Percentiles rank a stretch among this genome's conserved stretches.
phyloP scores from a whole-genome alignment of 2,329 filamentous ascomycete species.

The Alternaria arborescens region DNA sequence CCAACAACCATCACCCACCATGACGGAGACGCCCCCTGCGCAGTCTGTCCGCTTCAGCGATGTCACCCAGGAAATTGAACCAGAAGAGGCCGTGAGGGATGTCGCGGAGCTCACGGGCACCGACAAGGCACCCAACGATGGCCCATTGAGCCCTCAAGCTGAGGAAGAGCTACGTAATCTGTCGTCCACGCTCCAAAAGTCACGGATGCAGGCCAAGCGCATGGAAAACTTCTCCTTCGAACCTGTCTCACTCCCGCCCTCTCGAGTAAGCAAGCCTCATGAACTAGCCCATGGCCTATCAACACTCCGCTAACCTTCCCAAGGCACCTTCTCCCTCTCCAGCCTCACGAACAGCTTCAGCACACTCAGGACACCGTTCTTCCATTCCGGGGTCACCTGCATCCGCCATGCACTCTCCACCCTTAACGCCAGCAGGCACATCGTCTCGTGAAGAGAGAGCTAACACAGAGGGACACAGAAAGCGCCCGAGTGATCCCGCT shows the following conservation, averaged over 20 bases:
- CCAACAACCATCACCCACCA: slow-evolving; percentile 23
- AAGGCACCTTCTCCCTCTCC: slow-evolving; percentile 59
- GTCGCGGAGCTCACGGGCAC: slow-evolving; percentile 40
- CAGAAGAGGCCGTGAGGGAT: slow-evolving; percentile 43
- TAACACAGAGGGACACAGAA: slow-evolving; percentile 45
- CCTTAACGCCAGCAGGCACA: slow-evolving; percentile 85
- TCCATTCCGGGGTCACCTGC: slow-evolving; percentile 71
- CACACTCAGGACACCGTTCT: slow-evolving; percentile 58
- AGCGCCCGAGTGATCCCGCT: slow-evolving; percentile 54
- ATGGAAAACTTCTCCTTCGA: slow-evolving; percentile 91
- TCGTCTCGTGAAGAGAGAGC: slow-evolving; percentile 63
- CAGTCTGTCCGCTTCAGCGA: slow-evolving; percentile 54
- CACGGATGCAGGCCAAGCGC: slow-evolving; percentile 80
- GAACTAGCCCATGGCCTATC: slow-evolving; percentile 3
- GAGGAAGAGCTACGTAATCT: slow-evolving; percentile 75
- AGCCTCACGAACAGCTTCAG: slow-evolving; percentile 55
- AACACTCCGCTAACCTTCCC: slow-evolving; percentile 34
- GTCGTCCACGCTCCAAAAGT: slow-evolving; percentile 74
- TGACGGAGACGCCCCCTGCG: slow-evolving; percentile 34
- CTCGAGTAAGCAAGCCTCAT: slow-evolving; percentile 69
- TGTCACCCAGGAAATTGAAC: slow-evolving; percentile 51
- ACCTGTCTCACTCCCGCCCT: slow-evolving; percentile 85
- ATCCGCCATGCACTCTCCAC: slow-evolving; percentile 83
- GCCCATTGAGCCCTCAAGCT: slow-evolving; percentile 54
- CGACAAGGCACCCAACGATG: slow-evolving; percentile 29